A percentile compares a stretch with the other conserved stretches of the same genome.
Evolutionary conservation across 805 yeast genomes (phyloP).

Genomic region (Starmerella sp.): DNA sequence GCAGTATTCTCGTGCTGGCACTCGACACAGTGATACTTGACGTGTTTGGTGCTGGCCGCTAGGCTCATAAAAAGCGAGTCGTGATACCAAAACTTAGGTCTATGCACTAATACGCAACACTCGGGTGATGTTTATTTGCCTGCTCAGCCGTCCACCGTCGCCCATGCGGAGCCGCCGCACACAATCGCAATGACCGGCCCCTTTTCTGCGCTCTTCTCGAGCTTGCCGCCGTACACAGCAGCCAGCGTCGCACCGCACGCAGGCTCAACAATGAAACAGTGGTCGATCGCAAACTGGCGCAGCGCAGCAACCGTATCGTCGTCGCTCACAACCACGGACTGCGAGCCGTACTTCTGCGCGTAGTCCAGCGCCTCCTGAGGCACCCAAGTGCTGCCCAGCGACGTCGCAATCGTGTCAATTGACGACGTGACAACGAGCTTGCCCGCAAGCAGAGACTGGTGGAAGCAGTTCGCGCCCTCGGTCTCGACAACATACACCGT

Average conservation of each 20-base stretch:
- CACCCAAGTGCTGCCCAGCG: slow-evolving; percentile 52
- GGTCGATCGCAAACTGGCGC: slow-evolving; percentile 40
- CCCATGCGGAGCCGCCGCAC: slow-evolving; percentile 21
- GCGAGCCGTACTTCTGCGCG: slow-evolving; percentile 33
- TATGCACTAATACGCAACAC: too few relatives aligned
- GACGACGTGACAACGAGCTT: slow-evolving; percentile 34
- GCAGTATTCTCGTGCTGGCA: too few relatives aligned
- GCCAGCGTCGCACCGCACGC: slow-evolving; percentile 65
- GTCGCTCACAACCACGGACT: slow-evolving; percentile 42
- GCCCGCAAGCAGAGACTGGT: slow-evolving; percentile 39
- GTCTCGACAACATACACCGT: slow-evolving; percentile 48
- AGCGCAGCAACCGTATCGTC: slow-evolving; percentile 45
- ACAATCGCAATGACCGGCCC: slow-evolving; percentile 20
- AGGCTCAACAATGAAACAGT: slow-evolving; percentile 48
- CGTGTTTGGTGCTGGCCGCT: too few relatives aligned
- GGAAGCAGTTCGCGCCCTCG: slow-evolving; percentile 29
- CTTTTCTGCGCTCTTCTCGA: background rate
- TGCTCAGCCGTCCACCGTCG: background rate
- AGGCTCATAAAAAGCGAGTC: too few relatives aligned
- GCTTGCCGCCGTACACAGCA: slow-evolving; percentile 27
- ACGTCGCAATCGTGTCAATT: slow-evolving; percentile 47
- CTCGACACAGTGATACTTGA: too few relatives aligned
- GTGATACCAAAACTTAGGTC: too few relatives aligned
- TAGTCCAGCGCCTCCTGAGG: slow-evolving; percentile 40
- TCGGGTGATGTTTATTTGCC: too few relatives aligned